Evolutionary conservation across 2,329 filamentous ascomycete genomes (phyloP), one percentile per base, ranked within the genome.

Genomic region (Herpotrichia juniperi): DNA sequence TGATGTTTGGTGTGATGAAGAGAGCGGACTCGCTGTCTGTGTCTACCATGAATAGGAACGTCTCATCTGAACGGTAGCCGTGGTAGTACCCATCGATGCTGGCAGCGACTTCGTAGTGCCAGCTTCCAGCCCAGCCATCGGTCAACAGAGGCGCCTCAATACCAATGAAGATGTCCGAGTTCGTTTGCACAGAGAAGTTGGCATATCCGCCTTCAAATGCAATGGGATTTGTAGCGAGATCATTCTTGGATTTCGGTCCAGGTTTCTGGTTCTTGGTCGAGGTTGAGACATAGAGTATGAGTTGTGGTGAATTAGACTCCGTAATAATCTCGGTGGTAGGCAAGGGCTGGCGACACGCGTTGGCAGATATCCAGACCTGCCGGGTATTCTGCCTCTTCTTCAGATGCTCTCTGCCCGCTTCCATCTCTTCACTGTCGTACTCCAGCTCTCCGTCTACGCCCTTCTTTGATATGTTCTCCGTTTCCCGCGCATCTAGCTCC

Each of bases 71-170:
- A 58, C 85, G 78, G 62, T 84, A 90, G 30, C 76, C 80, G 74
- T 96, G 88, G 68, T 90, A 97, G 54, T 82, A 89, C 1, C 78
- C 83, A 62, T 96, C 88, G n/a, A 87, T 86, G 1, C 93, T 97
- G 4, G 85, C 89, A 1, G 91, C 91, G 19, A 99, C 77, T 63
- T 96, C 82, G 61, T 93, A 93, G 53, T 87, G 89, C 79, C 91
- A 99, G 4, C 79, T 78, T 1, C 88, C 89, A 0, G 78, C 88
- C 39, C 76, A 77, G 12, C 79, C 78, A 0, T 74, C 66, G 4
- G 86, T 81, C 9, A 88, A 76, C 31, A 85, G 83, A 0, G 89
- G 88, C 0, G 92, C 92, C 19, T 83, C 79, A 4, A 99, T 80
- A 2, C 87, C 86, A 54, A 99, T 82, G 66, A 89, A 96, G 3